Conservation (phyloP, 176 grass and related monocot species). For the Aegilops sharonensis region DNA sequence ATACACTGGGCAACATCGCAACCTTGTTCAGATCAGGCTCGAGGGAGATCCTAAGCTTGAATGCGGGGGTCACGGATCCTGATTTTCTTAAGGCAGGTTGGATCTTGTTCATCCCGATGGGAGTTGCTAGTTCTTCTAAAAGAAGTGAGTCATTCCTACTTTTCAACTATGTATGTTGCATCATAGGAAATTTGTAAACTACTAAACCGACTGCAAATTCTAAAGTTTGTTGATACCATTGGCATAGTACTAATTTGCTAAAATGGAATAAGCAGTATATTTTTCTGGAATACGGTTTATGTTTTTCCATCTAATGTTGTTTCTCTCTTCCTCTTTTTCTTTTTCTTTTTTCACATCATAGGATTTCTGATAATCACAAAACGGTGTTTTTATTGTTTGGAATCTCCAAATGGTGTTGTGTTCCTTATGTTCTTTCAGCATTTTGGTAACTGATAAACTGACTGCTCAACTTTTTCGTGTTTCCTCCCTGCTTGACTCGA, state of each 20-base stretch:
- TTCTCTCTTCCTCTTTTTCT: background rate
- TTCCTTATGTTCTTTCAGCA: slow-evolving; percentile 12
- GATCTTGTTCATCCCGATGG: slow-evolving; percentile 59
- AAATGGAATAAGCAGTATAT: background rate
- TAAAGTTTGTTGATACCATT: background rate
- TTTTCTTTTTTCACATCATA: slow-evolving; percentile 5
- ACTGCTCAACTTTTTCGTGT: background rate
- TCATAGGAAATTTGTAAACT: background rate
- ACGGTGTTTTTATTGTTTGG: background rate
- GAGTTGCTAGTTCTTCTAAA: slow-evolving; percentile 23
- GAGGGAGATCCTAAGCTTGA: slow-evolving; percentile 40
- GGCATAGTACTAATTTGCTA: background rate
- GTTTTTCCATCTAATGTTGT: background rate
- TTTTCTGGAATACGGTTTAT: background rate
- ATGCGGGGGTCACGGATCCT: slow-evolving; percentile 27
- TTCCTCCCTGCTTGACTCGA: slow-evolving; percentile 10
- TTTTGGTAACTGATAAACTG: background rate
- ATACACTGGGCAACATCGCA: slow-evolving; percentile 46
- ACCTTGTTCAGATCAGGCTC: slow-evolving; percentile 36
- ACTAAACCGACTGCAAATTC: background rate
- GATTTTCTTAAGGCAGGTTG: slow-evolving; percentile 31
- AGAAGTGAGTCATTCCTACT: slow-evolving; percentile 43
- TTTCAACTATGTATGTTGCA: background rate
- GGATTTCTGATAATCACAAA: background rate
- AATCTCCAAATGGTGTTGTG: background rate